These are phyloP conservation scores for Camellia lanceoleosa DNA, from an alignment of 148 eudicot species.

Conservation along the genomic window DNA sequence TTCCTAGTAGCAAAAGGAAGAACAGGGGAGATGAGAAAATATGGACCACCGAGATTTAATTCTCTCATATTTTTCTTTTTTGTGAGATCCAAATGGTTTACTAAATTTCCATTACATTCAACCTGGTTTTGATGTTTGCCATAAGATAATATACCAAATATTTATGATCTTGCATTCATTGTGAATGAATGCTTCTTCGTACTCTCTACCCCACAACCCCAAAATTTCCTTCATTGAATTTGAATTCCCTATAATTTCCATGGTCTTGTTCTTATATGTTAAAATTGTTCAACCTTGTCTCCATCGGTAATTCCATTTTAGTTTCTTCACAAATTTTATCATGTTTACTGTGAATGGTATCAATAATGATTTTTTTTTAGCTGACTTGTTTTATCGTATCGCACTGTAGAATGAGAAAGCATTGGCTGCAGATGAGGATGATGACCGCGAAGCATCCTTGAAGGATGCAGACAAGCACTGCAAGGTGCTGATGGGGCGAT, in stretches of 20 bases:
- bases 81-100: not conserved
- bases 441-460: conserved; percentile 21
- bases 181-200: not conserved
- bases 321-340: not conserved
- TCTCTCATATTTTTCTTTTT: not conserved
- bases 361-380: not conserved
- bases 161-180: not conserved
- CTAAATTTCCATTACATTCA: not conserved
- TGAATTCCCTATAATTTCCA: not conserved
- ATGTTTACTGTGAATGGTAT: not conserved
- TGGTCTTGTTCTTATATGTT: not conserved
- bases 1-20: not conserved
- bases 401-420: conserved; percentile 48
- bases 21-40: not conserved
- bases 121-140: not conserved
- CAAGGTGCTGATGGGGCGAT: conserved; percentile 28
- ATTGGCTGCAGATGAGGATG: conserved; percentile 31
- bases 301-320: not conserved
- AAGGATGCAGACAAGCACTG: conserved; percentile 57
- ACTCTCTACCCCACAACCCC: not conserved
- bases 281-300: not conserved
- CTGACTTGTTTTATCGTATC: not conserved
- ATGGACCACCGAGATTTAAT: not conserved
- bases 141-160: not conserved
- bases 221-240: not conserved